A percentile compares a stretch with the other conserved stretches of the same genome.
phyloP scores from a whole-genome alignment of 768 basidiomycete species.

The Antrodiella citrinella region DNA sequence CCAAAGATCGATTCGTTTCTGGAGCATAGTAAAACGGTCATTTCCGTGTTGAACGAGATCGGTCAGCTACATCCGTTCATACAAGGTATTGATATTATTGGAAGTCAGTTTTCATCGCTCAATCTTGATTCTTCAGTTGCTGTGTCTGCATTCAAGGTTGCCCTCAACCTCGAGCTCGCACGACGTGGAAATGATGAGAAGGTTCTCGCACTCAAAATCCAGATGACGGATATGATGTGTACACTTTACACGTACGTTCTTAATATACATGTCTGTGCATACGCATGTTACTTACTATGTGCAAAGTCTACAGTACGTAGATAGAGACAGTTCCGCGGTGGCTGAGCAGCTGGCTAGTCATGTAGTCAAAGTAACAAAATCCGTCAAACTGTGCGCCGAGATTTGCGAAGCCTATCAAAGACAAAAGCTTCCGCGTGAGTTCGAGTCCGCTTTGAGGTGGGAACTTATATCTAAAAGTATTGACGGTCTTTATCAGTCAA shows the following conservation, averaged over 20 bases:
- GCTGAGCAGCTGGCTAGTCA: background rate
- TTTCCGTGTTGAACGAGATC: constrained; percentile 6
- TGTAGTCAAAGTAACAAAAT: constrained; percentile 1
- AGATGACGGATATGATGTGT: constrained; percentile 8
- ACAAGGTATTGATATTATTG: background rate
- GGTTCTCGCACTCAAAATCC: constrained; percentile 2
- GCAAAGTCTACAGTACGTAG: background rate
- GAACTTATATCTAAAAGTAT: background rate
- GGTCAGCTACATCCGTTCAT: constrained; percentile 9
- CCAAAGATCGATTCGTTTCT: constrained; percentile 8
- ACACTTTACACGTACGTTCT: constrained; percentile 1
- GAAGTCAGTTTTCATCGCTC: background rate
- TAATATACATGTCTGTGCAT: background rate
- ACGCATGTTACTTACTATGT: background rate
- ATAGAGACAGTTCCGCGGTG: constrained; percentile 4
- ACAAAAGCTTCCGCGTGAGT: constrained; percentile 6
- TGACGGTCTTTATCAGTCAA: constrained; percentile 4
- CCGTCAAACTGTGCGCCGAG: constrained; percentile 5
- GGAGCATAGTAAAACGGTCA: constrained; percentile 4
- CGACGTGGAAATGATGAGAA: constrained; percentile 6
- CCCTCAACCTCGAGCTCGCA: constrained; percentile 4
- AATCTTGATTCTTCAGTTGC: background rate
- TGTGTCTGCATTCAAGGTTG: constrained; percentile 6
- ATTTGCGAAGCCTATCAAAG: constrained; percentile 6
- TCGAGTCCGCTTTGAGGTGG: background rate